Conservation (phyloP, 2,329 filamentous ascomycete species). For the Nemania sp. region DNA sequence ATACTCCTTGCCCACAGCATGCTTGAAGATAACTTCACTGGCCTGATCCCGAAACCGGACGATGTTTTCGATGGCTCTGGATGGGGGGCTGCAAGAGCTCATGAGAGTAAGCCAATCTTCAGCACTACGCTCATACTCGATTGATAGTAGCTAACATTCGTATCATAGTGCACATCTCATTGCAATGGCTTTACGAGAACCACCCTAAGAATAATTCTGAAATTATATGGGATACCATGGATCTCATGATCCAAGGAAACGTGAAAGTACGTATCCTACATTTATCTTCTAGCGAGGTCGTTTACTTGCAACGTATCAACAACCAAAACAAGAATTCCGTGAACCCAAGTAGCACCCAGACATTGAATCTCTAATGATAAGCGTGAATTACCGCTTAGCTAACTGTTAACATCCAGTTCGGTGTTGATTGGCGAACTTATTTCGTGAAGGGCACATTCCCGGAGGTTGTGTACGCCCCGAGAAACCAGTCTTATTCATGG, state of each 20-base stretch:
- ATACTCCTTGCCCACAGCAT: conserved; percentile 55
- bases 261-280: conserved; percentile 42
- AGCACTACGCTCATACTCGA: background rate
- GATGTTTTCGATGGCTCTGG: conserved; percentile 46
- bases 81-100: conserved; percentile 42
- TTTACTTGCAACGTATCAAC: too few species aligned
- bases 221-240: conserved; percentile 46
- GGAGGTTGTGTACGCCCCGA: conserved; percentile 35
- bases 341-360: too few species aligned
- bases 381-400: background rate
- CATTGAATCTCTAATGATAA: background rate
- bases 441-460: conserved; percentile 40
- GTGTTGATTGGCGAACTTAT: conserved; percentile 42
- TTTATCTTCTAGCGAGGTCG: too few species aligned
- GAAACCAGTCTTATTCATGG: conserved; percentile 36
- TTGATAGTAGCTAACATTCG: background rate
- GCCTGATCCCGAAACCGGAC: conserved; percentile 49
- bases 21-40: conserved; percentile 56
- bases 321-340: too few species aligned
- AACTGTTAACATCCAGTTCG: conserved; percentile 25
- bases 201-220: conserved; percentile 40
- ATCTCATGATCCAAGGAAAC: conserved; percentile 51
- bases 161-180: conserved; percentile 27
- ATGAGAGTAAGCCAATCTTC: conserved; percentile 38
- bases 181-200: conserved; percentile 46